Evolutionary conservation across 2,329 filamentous ascomycete genomes (phyloP), one percentile per base, ranked within the genome.

Genomic region (Trichoderma atroviride): DNA sequence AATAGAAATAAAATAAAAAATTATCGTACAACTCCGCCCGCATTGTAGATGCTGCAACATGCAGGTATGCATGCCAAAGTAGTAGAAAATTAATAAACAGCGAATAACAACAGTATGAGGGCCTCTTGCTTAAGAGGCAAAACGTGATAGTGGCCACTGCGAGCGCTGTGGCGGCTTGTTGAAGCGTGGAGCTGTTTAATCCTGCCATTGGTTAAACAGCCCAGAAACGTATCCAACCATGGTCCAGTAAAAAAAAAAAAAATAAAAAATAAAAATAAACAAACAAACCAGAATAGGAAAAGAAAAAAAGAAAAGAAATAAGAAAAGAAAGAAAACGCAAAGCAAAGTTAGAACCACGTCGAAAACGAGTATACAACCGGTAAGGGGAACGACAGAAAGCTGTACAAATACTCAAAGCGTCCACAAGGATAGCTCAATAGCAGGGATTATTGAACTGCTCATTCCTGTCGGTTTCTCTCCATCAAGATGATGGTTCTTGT

Each of bases 201-300:
- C 10, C 13, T 11, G 57, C 14, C 22, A 4, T 27, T 35, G 60
- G 16, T 16, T 14, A 22, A 55, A 24, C 16, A 22, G 27, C n/a
- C 13, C 61, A 56, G 31, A 57, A 64, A 64, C 61, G 61, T 64
- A 64, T 64, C 61, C 61, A 33, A 55, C 55, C 61, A 11, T 27
- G 50, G 24, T 43, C 43, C 61, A 27, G 31, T 31, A 29, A 31
- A 64, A 50, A 47, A n/a, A 29, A 40, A 37, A 53, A 35, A 29
- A 14, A 24, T 3, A 13, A 62, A 61, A 50, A 47, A n/a, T 37
- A 40, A 37, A 53, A 35, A 27, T 19, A 53, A 53, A 27, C 4
- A 19, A 31, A 16, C 27, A 40, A 7, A 40, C 10, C 22, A 11
- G 31, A 7, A 62, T 5, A 22, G 14, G 29, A 27, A 31, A 29